Conservation (phyloP, 2,329 filamentous ascomycete genomes). For the Colletotrichum euphorbiae region DNA sequence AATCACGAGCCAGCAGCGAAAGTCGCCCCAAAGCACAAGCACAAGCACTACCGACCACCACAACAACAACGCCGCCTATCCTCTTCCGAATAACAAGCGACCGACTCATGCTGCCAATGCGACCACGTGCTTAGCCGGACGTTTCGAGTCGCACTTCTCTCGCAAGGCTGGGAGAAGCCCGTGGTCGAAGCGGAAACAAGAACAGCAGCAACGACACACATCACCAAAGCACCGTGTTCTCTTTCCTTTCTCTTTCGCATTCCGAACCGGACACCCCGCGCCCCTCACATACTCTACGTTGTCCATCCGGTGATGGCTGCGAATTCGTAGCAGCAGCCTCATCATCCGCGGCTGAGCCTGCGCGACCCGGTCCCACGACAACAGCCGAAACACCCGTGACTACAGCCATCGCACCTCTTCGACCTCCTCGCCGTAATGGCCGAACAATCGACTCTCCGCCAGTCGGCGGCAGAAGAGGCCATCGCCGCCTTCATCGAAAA, state of each 20-base stretch:
- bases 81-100: conserved; percentile 19
- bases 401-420: conserved; percentile 65
- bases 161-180: conserved; percentile 14
- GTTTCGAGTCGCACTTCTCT: conserved; percentile 10
- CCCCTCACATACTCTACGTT: neutral
- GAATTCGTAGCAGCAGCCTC: conserved; percentile 27
- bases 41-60: neutral
- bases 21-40: neutral
- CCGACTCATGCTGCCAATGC: conserved; percentile 33
- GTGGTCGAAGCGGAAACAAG: neutral
- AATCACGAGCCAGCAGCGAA: conserved; percentile 37
- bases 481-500: conserved; percentile 72
- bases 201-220: conserved; percentile 1
- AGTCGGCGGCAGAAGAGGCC: conserved; percentile 73
- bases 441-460: conserved; percentile 81
- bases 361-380: conserved; percentile 28
- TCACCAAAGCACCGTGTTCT: conserved; percentile 11
- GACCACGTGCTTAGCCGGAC: conserved; percentile 35
- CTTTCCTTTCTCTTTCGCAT: neutral
- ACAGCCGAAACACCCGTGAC: conserved; percentile 2
- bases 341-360: conserved; percentile 32
- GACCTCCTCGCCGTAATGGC: conserved; percentile 49
- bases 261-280: neutral
- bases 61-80: neutral
- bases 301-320: conserved; percentile 34